A percentile compares a stretch with the other conserved stretches of the same genome.
Evolutionary conservation across 2,329 filamentous ascomycete species (phyloP).

Genomic region (Aspergillus intermedius): DNA sequence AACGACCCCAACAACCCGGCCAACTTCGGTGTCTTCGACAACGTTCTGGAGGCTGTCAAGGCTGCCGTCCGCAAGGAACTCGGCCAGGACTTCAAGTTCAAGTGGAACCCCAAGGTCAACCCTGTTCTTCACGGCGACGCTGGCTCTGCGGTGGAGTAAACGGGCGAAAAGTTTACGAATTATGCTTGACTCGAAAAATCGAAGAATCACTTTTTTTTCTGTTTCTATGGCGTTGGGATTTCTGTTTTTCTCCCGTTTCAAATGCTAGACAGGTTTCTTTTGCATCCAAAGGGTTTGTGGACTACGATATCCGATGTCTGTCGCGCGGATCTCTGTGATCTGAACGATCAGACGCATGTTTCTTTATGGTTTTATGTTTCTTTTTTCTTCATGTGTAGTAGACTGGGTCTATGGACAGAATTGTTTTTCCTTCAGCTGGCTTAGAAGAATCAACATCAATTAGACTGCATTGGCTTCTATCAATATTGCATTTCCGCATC

Average conservation of each 20-base stretch:
- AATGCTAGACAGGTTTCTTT: slow-evolving; percentile 3
- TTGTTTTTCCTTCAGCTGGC: background rate
- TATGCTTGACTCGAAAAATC: slow-evolving; percentile 8
- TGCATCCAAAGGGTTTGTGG: slow-evolving; percentile 5
- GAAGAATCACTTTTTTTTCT: slow-evolving; percentile 7
- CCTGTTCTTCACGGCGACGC: slow-evolving; percentile 53
- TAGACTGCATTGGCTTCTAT: background rate
- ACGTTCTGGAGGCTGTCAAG: slow-evolving; percentile 65
- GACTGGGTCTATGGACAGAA: background rate
- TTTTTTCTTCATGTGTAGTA: background rate
- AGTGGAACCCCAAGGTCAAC: slow-evolving; percentile 66
- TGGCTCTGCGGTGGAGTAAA: slow-evolving; percentile 51
- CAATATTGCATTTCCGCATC: background rate
- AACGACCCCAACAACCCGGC: slow-evolving; percentile 73
- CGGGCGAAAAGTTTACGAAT: slow-evolving; percentile 3
- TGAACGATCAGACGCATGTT: slow-evolving; percentile 5
- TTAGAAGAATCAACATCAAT: background rate
- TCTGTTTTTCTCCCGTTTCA: slow-evolving; percentile 1
- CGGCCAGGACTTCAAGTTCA: slow-evolving; percentile 66
- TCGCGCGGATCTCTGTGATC: background rate
- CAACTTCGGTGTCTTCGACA: slow-evolving; percentile 68
- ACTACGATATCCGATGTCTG: slow-evolving; percentile 11
- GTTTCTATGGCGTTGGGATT: slow-evolving; percentile 9
- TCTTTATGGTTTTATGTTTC: background rate
- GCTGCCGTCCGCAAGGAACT: slow-evolving; percentile 62